Conservation (phyloP, 495 filamentous ascomycete genomes). For the Annulohypoxylon maeteangense region DNA sequence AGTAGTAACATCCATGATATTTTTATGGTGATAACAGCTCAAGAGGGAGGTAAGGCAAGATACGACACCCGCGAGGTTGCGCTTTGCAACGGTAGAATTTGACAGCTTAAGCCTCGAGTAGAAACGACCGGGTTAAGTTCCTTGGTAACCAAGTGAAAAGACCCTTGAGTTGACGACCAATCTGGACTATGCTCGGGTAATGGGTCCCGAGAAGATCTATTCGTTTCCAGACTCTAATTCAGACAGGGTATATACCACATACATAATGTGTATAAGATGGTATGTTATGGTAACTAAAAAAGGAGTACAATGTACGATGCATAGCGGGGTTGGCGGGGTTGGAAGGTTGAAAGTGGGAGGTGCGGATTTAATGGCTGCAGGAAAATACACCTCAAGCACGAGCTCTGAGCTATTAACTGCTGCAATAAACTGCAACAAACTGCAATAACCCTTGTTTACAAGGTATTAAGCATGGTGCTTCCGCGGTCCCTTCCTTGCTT, state of each 20-base stretch:
- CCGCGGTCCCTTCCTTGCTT: slow-evolving; percentile 33
- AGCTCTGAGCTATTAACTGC: slow-evolving; percentile 41
- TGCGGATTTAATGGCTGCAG: slow-evolving; percentile 33
- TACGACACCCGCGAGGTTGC: slow-evolving; percentile 6
- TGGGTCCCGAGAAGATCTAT: slow-evolving; percentile 23
- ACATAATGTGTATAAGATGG: background rate
- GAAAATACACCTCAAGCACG: slow-evolving; percentile 41
- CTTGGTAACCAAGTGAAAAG: background rate
- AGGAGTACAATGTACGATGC: slow-evolving; percentile 14
- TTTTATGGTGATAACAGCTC: background rate
- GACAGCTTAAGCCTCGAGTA: background rate
- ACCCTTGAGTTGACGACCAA: slow-evolving; percentile 6
- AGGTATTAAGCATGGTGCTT: slow-evolving; percentile 9
- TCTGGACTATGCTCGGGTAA: slow-evolving; percentile 29
- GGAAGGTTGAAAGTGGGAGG: too few species aligned
- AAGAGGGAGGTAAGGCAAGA: background rate
- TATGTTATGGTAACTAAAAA: slow-evolving; percentile 8
- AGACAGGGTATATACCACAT: slow-evolving; percentile 6
- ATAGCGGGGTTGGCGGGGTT: slow-evolving; percentile 42
- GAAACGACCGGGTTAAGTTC: background rate
- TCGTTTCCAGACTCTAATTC: slow-evolving; percentile 19
- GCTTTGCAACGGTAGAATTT: slow-evolving; percentile 37
- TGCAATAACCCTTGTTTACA: slow-evolving; percentile 24
- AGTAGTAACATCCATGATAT: background rate
- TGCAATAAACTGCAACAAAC: background rate